These are phyloP conservation scores for Prinsepia uniflora DNA, from an alignment of 306 rosid species.

Conservation along the genomic window DNA sequence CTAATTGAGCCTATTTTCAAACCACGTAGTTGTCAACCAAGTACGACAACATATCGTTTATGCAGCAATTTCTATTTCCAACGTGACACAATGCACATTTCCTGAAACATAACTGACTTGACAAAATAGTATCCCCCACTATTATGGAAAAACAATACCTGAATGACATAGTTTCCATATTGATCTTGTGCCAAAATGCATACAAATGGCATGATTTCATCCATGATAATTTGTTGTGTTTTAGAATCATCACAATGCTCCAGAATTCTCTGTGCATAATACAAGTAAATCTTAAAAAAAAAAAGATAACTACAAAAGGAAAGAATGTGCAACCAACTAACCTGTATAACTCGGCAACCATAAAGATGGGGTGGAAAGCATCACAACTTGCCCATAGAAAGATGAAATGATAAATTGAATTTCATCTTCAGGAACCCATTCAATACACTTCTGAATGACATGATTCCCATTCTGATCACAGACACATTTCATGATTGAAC, in stretches of 20 bases:
- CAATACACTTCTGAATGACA: constrained; percentile 90
- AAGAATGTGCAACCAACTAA: constrained; percentile 27
- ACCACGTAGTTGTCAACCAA: neutral
- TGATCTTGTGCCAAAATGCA: constrained; percentile 91
- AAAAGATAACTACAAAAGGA: constrained; percentile 9
- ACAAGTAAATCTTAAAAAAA: constrained; percentile 23
- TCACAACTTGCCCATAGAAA: constrained; percentile 88
- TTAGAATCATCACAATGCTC: constrained; percentile 77
- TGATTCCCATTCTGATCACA: constrained; percentile 98
- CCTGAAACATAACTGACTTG: neutral
- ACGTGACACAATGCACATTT: neutral
- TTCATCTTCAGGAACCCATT: constrained; percentile 83
- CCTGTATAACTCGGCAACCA: constrained; percentile 99
- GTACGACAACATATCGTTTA: neutral
- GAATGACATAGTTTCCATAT: constrained; percentile 96
- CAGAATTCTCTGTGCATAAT: constrained; percentile 75
- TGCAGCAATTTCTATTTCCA: neutral
- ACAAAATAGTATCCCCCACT: neutral
- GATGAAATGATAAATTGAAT: constrained; percentile 84
- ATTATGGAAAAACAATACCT: constrained; percentile 43
- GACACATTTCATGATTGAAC: constrained; percentile 84
- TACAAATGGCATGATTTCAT: constrained; percentile 87
- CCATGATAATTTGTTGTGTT: constrained; percentile 83
- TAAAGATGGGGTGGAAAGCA: constrained; percentile 95
- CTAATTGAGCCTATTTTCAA: neutral